These are phyloP conservation scores for Lachnellula hyalina DNA, from an alignment of 2,329 filamentous ascomycete genomes.

Conservation along the genomic window DNA sequence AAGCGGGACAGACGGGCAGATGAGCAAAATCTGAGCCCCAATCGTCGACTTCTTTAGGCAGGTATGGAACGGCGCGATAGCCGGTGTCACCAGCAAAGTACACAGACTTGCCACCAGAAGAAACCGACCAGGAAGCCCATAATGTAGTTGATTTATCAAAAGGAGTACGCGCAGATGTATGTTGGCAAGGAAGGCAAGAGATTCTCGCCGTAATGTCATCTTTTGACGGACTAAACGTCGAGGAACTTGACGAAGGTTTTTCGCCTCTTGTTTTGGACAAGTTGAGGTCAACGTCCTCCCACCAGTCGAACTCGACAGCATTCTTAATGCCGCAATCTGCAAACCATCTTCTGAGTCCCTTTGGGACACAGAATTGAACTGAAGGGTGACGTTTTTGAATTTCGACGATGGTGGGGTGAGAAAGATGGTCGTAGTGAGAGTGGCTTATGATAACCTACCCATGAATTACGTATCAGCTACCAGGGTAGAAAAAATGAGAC, in stretches of 20 bases:
- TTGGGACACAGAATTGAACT: slow-evolving; percentile 80
- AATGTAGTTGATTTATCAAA: slow-evolving; percentile 68
- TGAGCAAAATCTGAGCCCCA: slow-evolving; percentile 62
- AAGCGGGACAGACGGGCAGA: slow-evolving; percentile 74
- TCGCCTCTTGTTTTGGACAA: slow-evolving; percentile 41
- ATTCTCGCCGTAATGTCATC: slow-evolving; percentile 62
- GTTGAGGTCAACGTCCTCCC: slow-evolving; percentile 71
- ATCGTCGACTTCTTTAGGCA: slow-evolving; percentile 60
- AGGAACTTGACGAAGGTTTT: slow-evolving; percentile 23
- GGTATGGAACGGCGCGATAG: slow-evolving; percentile 68
- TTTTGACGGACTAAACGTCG: slow-evolving; percentile 13
- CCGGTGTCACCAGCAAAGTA: slow-evolving; percentile 89
- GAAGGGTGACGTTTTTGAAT: slow-evolving; percentile 66
- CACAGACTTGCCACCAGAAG: slow-evolving; percentile 67
- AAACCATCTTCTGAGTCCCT: slow-evolving; percentile 82
- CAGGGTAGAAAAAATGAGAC: neutral
- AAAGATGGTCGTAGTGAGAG: slow-evolving; percentile 83
- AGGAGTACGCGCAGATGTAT: slow-evolving; percentile 61
- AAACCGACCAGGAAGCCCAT: slow-evolving; percentile 81
- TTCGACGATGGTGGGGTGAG: slow-evolving; percentile 65
- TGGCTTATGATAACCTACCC: slow-evolving; percentile 57
- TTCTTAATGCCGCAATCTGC: slow-evolving; percentile 60
- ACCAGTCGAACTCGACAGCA: slow-evolving; percentile 90
- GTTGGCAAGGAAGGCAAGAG: slow-evolving; percentile 76
- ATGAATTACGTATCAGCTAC: neutral